These are phyloP conservation scores for Aspergillus terreus DNA, from an alignment of 2,329 filamentous ascomycete genomes.

Conservation along the genomic window DNA sequence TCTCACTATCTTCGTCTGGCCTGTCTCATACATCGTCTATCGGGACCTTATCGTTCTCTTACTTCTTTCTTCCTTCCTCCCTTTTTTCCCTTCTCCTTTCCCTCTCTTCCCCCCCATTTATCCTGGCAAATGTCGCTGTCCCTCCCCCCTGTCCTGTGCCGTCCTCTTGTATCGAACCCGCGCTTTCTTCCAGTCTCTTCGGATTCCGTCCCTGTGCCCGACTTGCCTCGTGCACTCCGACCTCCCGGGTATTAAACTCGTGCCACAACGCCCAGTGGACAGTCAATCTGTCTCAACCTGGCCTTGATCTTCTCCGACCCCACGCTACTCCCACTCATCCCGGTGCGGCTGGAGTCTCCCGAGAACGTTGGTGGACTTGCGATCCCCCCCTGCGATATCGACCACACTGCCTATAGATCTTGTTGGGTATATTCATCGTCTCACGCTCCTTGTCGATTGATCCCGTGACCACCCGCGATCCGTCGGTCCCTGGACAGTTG, in stretches of 20 bases:
- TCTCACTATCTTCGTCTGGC: neutral
- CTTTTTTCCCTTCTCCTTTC: neutral
- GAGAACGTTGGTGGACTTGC: no score
- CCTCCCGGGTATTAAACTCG: slow-evolving; percentile 1
- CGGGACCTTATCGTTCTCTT: neutral
- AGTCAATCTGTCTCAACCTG: neutral
- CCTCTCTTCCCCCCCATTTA: neutral
- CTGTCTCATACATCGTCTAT: neutral
- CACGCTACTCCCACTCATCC: neutral
- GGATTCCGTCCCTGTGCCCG: neutral
- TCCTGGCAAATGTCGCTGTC: slow-evolving; percentile 10
- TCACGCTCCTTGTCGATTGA: neutral
- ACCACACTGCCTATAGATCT: neutral
- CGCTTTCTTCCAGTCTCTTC: neutral
- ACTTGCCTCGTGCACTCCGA: neutral
- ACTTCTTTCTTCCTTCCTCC: neutral
- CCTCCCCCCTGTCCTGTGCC: neutral
- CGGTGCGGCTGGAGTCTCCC: neutral
- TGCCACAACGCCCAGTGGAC: neutral
- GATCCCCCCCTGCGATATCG: neutral
- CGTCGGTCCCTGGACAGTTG: slow-evolving; percentile 2
- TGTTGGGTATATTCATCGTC: neutral
- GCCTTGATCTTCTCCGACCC: neutral
- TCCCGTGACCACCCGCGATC: neutral
- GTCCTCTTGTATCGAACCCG: neutral